Evolutionary conservation across 352 stramenopile genomes (phyloP).

Genomic region (Globisporangium parvum): DNA sequence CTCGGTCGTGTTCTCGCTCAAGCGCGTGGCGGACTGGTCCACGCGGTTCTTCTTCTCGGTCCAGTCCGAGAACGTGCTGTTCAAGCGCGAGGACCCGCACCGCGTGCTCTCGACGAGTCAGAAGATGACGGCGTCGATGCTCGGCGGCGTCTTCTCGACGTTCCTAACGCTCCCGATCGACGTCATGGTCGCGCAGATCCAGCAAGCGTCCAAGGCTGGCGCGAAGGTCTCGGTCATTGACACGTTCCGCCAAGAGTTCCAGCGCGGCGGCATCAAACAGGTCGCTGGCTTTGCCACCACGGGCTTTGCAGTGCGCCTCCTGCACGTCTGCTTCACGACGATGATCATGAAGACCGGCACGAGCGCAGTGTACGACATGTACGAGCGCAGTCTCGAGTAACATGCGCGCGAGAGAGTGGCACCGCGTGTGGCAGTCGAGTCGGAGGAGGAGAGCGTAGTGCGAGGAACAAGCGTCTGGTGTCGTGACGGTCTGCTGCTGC

Average conservation of each 20-base stretch:
- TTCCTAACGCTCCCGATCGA: constrained; percentile 89
- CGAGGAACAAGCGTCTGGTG: not conserved
- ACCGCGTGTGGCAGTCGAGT: no score
- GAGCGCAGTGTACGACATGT: constrained; percentile 75
- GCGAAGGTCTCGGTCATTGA: constrained; percentile 68
- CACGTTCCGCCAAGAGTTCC: constrained; percentile 71
- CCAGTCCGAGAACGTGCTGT: constrained; percentile 70
- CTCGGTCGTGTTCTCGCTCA: constrained; percentile 87
- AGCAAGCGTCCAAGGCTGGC: constrained; percentile 87
- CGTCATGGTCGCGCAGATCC: constrained; percentile 92
- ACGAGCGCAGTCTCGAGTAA: not conserved
- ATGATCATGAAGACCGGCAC: constrained; percentile 89
- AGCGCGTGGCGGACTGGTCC: constrained; percentile 91
- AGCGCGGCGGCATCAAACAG: constrained; percentile 70
- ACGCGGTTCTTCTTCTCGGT: constrained; percentile 92
- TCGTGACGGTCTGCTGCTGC: not conserved
- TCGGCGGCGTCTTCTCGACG: constrained; percentile 75
- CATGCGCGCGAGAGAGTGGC: no score
- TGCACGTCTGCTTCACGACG: constrained; percentile 86
- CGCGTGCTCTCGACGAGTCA: constrained; percentile 53
- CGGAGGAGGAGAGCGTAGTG: no score
- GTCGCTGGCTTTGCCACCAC: constrained; percentile 76
- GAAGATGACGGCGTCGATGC: constrained; percentile 78
- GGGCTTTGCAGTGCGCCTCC: constrained; percentile 64
- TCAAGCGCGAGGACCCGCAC: constrained; percentile 61